Evolutionary conservation across 768 basidiomycete species (phyloP).

Genomic region (Dioszegia aurantiaca): DNA sequence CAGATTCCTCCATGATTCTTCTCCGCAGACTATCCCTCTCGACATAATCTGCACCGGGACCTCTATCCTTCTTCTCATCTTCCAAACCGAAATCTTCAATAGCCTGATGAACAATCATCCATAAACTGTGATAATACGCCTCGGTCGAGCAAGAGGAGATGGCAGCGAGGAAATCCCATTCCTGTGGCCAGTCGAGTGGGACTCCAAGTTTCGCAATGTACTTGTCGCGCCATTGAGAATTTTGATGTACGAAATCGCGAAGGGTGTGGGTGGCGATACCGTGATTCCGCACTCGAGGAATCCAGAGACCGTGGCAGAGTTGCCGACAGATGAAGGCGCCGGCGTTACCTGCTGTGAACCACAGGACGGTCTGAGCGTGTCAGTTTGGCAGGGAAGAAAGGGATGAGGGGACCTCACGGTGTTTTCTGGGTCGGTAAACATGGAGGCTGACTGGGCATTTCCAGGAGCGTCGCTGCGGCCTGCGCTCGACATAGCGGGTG

Average conservation of each 20-base stretch:
- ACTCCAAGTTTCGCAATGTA: slow-evolving; percentile 78
- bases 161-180: slow-evolving; percentile 87
- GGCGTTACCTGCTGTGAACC: slow-evolving; percentile 77
- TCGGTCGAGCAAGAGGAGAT: slow-evolving; percentile 59
- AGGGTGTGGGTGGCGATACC: slow-evolving; percentile 73
- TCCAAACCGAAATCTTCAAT: slow-evolving; percentile 80
- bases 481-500: neutral
- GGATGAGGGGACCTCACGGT: neutral
- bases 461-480: too few species aligned
- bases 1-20: slow-evolving; percentile 60
- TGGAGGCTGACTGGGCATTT: neutral
- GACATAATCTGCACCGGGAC: slow-evolving; percentile 59
- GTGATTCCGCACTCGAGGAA: slow-evolving; percentile 68
- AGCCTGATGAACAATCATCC: slow-evolving; percentile 77
- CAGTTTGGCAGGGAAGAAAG: neutral
- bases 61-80: slow-evolving; percentile 53
- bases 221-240: slow-evolving; percentile 71
- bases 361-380: slow-evolving; percentile 44
- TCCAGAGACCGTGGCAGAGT: slow-evolving; percentile 78
- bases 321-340: slow-evolving; percentile 77
- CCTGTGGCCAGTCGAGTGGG: slow-evolving; percentile 73
- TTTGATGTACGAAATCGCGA: slow-evolving; percentile 59
- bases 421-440: neutral
- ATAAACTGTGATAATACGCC: slow-evolving; percentile 80
- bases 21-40: slow-evolving; percentile 56